Conservation (phyloP, 306 rosid genomes). For the Citrullus mucosospermus region DNA sequence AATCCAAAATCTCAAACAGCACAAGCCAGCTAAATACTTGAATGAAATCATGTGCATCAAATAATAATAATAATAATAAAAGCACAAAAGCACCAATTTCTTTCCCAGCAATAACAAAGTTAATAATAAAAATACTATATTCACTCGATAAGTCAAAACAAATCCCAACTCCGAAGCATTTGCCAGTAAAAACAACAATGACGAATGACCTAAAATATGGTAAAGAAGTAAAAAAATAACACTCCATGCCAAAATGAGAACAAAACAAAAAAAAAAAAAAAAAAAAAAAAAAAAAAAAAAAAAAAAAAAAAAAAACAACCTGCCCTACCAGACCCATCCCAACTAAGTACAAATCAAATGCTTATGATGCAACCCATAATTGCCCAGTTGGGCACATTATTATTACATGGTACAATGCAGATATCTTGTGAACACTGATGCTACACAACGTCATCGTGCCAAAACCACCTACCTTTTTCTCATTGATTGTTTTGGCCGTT, state of each 20-base stretch:
- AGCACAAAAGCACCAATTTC: neutral
- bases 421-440: neutral
- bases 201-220: conserved; percentile 4
- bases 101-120: neutral
- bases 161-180: conserved; percentile 9
- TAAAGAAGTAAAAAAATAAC: neutral
- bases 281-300: no score
- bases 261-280: no score
- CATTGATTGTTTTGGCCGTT: neutral
- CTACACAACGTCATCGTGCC: neutral
- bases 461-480: neutral
- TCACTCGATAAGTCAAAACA: conserved; percentile 6
- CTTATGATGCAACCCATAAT: conserved; percentile 6
- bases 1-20: neutral
- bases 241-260: neutral
- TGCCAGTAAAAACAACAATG: conserved; percentile 7
- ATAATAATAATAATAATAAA: neutral
- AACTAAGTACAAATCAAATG: conserved; percentile 4
- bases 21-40: neutral
- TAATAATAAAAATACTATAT: conserved; percentile 2
- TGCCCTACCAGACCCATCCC: conserved; percentile 5
- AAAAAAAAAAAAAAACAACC: neutral
- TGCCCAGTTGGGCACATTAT: conserved; percentile 1
- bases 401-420: conserved; percentile 5
- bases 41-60: neutral